Conservation (phyloP, 2,329 filamentous ascomycete species). For the Whalleya microplaca region DNA sequence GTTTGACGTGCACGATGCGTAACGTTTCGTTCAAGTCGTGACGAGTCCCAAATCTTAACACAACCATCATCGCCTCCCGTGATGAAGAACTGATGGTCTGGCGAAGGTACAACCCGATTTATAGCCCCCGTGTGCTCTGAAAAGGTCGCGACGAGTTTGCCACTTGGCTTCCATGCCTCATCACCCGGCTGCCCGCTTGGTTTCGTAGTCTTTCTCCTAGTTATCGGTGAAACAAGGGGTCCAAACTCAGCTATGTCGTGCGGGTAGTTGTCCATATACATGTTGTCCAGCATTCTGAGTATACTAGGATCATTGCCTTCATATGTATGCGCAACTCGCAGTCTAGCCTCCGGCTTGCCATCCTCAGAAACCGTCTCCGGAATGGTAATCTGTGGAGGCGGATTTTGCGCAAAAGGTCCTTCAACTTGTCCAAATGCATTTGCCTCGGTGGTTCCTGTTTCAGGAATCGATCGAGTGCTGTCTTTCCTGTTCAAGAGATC, state of each 20-base stretch:
- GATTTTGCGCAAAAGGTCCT: slow-evolving; percentile 53
- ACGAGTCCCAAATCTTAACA: slow-evolving; percentile 92
- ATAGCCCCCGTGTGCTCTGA: slow-evolving; percentile 84
- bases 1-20: slow-evolving; percentile 86
- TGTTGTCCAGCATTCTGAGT: slow-evolving; percentile 76
- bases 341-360: slow-evolving; percentile 46
- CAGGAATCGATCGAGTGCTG: slow-evolving; percentile 59
- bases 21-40: slow-evolving; percentile 86
- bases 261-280: slow-evolving; percentile 76
- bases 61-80: slow-evolving; percentile 90
- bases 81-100: slow-evolving; percentile 93
- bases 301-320: slow-evolving; percentile 75
- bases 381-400: slow-evolving; percentile 39
- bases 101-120: slow-evolving; percentile 79
- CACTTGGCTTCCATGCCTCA: slow-evolving; percentile 80
- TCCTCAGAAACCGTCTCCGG: slow-evolving; percentile 36
- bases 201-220: slow-evolving; percentile 54
- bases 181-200: slow-evolving; percentile 56
- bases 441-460: slow-evolving; percentile 61
- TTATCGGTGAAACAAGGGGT: slow-evolving; percentile 74
- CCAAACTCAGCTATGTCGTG: slow-evolving; percentile 74
- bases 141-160: slow-evolving; percentile 84
- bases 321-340: slow-evolving; percentile 78
- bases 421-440: slow-evolving; percentile 65
- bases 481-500: slow-evolving; percentile 63